Conservation (phyloP, 2,329 filamentous ascomycete species). For the Colletotrichum aenigma region DNA sequence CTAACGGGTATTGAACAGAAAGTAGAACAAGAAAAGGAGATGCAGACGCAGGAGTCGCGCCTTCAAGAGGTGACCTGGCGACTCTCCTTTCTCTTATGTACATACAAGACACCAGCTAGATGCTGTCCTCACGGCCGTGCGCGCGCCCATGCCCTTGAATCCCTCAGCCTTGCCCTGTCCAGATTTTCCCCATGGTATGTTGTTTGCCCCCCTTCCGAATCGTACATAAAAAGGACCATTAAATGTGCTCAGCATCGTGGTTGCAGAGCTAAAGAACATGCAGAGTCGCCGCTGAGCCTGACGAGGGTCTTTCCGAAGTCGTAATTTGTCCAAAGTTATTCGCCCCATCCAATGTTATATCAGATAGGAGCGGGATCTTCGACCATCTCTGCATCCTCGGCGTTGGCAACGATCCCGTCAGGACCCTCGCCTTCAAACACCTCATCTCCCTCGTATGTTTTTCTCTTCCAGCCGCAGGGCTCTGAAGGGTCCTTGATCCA, state of each 20-base stretch:
- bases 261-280: not conserved
- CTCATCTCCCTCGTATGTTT: slow-evolving; percentile 64
- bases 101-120: slow-evolving; percentile 10
- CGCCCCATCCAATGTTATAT: not conserved
- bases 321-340: not conserved
- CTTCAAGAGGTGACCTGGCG: not conserved
- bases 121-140: slow-evolving; percentile 20
- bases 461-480: slow-evolving; percentile 65
- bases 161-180: slow-evolving; percentile 13
- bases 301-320: not conserved
- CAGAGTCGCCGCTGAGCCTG: not conserved
- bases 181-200: not conserved
- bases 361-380: slow-evolving; percentile 21
- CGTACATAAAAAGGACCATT: not conserved
- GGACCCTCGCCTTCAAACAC: slow-evolving; percentile 58
- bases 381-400: slow-evolving; percentile 50
- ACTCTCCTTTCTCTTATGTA: not conserved
- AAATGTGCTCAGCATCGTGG: not conserved
- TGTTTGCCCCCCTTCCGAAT: not conserved
- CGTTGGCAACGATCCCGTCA: slow-evolving; percentile 48
- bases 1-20: not conserved
- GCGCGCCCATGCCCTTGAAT: slow-evolving; percentile 19
- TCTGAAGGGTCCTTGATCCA: slow-evolving; percentile 68
- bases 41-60: not conserved
- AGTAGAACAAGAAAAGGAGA: not conserved